Evolutionary conservation across 805 yeast species (phyloP).

Genomic region (Starmerella tilneyi): DNA sequence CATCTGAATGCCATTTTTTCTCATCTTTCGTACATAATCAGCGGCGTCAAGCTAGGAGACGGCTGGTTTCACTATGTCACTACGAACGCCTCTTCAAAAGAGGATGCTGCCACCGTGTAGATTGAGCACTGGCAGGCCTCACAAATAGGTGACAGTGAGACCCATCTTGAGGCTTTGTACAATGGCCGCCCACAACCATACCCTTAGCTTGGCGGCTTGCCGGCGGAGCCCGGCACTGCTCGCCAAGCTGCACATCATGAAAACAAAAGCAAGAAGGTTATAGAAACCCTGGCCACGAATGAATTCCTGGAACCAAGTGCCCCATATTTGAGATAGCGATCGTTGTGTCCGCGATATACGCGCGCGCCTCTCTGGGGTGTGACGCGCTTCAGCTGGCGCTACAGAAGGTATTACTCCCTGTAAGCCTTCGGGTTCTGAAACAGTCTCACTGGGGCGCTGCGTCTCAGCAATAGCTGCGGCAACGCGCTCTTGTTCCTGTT

Average conservation of each 20-base stretch:
- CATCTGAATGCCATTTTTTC: too few species aligned
- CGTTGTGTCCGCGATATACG: not conserved
- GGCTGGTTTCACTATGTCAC: too few species aligned
- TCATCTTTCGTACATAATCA: too few species aligned
- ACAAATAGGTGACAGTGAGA: conserved; percentile 20
- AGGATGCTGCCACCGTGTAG: too few species aligned
- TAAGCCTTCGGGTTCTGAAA: too few species aligned
- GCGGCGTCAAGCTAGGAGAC: too few species aligned
- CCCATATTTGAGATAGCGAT: conserved; percentile 11
- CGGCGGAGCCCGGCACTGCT: conserved; percentile 10
- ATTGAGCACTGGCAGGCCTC: not conserved
- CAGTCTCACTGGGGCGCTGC: not conserved
- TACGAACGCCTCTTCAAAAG: too few species aligned
- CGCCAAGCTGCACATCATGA: conserved; percentile 9
- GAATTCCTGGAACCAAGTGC: conserved; percentile 12
- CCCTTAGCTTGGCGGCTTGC: not conserved
- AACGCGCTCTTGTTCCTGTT: conserved; percentile 8
- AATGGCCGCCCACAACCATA: conserved; percentile 18
- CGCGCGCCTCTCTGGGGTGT: too few species aligned
- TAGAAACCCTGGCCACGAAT: conserved; percentile 19
- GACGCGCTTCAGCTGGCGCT: too few species aligned
- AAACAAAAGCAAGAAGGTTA: conserved; percentile 10
- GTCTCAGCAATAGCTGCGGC: conserved; percentile 3
- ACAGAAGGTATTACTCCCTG: too few species aligned
- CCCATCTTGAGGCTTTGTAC: conserved; percentile 17